Conservation (phyloP, 352 stramenopile species). For the Globisporangium spinosum region DNA sequence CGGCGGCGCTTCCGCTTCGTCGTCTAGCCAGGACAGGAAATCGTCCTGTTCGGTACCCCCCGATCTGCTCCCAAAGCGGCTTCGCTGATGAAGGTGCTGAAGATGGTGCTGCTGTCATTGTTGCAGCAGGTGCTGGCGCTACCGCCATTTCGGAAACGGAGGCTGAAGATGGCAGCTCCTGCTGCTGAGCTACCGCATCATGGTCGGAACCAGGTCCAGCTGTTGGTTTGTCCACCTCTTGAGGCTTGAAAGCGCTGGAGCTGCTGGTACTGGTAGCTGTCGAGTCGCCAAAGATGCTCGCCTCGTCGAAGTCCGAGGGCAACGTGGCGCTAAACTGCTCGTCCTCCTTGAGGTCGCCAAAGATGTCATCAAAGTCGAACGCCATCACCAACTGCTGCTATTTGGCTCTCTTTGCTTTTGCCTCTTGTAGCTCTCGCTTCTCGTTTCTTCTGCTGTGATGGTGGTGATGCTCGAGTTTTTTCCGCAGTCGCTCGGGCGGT, state of each 20-base stretch:
- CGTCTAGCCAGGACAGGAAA: conserved; percentile 82
- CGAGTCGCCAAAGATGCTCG: conserved; percentile 45
- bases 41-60: conserved; percentile 46
- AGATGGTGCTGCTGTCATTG: neutral
- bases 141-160: neutral
- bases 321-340: conserved; percentile 40
- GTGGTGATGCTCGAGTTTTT: neutral
- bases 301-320: conserved; percentile 45
- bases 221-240: conserved; percentile 1
- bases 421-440: neutral
- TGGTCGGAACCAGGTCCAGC: neutral
- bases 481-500: neutral
- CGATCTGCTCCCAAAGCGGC: conserved; percentile 27
- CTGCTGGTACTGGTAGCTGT: neutral
- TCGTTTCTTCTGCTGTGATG: neutral
- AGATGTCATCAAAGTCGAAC: conserved; percentile 81
- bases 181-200: conserved; percentile 4
- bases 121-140: neutral
- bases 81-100: conserved; percentile 11
- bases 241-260: neutral
- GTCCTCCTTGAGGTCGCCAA: conserved; percentile 69
- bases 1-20: conserved; percentile 19
- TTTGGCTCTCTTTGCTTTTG: neutral
- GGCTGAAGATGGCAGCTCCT: conserved; percentile 1
- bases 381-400: conserved; percentile 15